Percentiles rank a stretch among this genome's conserved stretches.
Conservation (phyloP, 2,329 filamentous ascomycete genomes). For the Botryotinia convoluta region DNA sequence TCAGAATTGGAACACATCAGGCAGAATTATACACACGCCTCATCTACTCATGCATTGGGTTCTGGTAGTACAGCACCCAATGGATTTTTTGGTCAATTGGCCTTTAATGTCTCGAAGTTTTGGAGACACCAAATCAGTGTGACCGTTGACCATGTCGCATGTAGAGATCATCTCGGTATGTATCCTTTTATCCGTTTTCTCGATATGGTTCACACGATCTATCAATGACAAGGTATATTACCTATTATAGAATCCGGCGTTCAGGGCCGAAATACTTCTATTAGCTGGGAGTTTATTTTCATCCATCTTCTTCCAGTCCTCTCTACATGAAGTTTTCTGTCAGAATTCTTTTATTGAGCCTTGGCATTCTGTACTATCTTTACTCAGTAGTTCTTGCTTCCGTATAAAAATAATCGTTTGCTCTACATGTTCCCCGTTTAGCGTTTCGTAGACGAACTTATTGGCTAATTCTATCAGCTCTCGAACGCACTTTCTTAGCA, state of each 20-base stretch:
- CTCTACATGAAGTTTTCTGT: neutral
- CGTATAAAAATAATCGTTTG: neutral
- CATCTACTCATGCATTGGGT: slow-evolving; percentile 17
- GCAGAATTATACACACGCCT: slow-evolving; percentile 32
- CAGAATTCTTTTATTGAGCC: neutral
- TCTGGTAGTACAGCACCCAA: slow-evolving; percentile 17
- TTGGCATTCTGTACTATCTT: neutral
- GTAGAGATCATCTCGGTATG: slow-evolving; percentile 57
- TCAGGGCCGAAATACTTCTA: slow-evolving; percentile 18
- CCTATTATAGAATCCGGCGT: slow-evolving; percentile 20
- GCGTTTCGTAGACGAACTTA: neutral
- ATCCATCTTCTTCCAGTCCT: neutral
- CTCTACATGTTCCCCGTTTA: neutral
- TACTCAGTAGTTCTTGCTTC: slow-evolving; percentile 2
- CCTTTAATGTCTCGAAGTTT: slow-evolving; percentile 38
- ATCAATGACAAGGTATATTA: slow-evolving; percentile 9
- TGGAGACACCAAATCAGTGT: slow-evolving; percentile 51
- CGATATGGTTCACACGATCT: slow-evolving; percentile 2
- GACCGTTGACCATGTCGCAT: slow-evolving; percentile 48
- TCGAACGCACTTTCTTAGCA: slow-evolving; percentile 71
- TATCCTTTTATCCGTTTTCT: slow-evolving; percentile 24
- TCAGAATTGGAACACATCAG: slow-evolving; percentile 27
- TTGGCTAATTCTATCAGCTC: slow-evolving; percentile 48
- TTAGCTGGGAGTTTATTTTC: slow-evolving; percentile 14
- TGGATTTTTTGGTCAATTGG: slow-evolving; percentile 26